Base-by-base conservation (phyloP, 495 filamentous ascomycete genomes). In the Lophiostoma macrostomum region DNA sequence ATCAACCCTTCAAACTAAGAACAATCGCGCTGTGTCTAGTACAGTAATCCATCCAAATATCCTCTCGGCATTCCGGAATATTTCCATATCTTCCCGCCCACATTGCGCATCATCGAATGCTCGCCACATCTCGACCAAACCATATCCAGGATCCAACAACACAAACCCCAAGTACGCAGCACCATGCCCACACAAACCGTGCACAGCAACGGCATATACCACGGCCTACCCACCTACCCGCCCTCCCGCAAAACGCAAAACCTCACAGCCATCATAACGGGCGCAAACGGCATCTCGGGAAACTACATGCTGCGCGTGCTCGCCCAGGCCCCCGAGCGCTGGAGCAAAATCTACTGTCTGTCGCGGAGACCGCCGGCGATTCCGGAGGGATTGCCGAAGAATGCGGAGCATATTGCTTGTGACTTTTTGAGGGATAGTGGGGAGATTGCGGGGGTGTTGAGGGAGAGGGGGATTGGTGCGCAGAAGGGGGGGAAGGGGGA, bases 311-410 rank as follows among this genome's bases (percentile, higher is more conserved):
- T 80, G 14, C 64, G 66, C 18, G 70, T 72, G 4, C 71, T 79
- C 0, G 62, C 68, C 3, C 60, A 75, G 30, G 60, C 66, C n/a
- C 71, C 75, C 14, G 47, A 69, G 34, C 68, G 73, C 22, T 80
- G 78, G 78, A 69, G 58, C 36, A 78, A 74, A 54, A 78, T 81
- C 37, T 77, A 76, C 60, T 71, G 73, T 35, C 53, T 79, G 24
- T 74, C 71, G 5, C 70, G 75, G 1, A 65, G 71, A 22, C 70
- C 71, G 11, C 74, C 71, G 0, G 64, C 68, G 10, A 58, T 70
- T n/a, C 45, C 66, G 13, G 63, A 56, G 48, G 60, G 64, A 58
- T 56, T 69, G 42, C 52, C 63, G 3, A 22, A 59, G 43, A 53
- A 69, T 42, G 74, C 75, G 20, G 68, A 75, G 52, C 73, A 76